A percentile compares a stretch with the other conserved stretches of the same genome.
phyloP scores from a whole-genome alignment of 2,329 filamentous ascomycete genomes.

The Fusarium burgessii region DNA sequence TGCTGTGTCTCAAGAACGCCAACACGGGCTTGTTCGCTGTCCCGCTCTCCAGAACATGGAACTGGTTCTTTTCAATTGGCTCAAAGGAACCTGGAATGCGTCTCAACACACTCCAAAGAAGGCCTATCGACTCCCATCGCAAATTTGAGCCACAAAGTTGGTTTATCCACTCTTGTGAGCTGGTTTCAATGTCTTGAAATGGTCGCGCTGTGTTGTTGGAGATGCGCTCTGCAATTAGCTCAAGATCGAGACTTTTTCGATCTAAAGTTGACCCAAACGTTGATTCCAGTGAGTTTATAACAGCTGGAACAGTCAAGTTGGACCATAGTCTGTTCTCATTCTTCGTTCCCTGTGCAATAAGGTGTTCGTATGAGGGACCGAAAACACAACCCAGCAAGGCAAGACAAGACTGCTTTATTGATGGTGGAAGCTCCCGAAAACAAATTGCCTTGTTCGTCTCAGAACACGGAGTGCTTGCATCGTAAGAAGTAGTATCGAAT shows the following conservation, averaged over 20 bases:
- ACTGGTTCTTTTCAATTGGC: not conserved
- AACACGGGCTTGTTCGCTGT: not conserved
- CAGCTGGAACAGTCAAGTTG: not conserved
- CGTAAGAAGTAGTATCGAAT: not conserved
- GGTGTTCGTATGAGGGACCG: not conserved
- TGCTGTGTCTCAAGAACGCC: not conserved
- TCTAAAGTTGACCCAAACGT: not conserved
- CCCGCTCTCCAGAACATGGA: not conserved
- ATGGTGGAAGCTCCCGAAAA: not conserved
- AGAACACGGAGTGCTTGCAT: not conserved
- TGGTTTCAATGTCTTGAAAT: not conserved
- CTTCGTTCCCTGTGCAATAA: not conserved
- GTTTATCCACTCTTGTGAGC: not conserved
- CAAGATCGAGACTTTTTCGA: not conserved
- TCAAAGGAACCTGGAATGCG: not conserved
- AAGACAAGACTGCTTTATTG: not conserved
- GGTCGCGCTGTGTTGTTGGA: not conserved
- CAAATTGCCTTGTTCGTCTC: not conserved
- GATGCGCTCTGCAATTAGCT: not conserved
- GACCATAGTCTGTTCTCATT: slow-evolving; percentile 17
- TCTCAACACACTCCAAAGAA: slow-evolving; percentile 16
- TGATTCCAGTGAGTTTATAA: not conserved
- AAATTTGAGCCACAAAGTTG: slow-evolving; percentile 9
- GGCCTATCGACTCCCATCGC: not conserved
- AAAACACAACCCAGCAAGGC: not conserved